Base-by-base conservation (phyloP, 1,284 basidiomycete genomes). In the Puccinia triticina region DNA sequence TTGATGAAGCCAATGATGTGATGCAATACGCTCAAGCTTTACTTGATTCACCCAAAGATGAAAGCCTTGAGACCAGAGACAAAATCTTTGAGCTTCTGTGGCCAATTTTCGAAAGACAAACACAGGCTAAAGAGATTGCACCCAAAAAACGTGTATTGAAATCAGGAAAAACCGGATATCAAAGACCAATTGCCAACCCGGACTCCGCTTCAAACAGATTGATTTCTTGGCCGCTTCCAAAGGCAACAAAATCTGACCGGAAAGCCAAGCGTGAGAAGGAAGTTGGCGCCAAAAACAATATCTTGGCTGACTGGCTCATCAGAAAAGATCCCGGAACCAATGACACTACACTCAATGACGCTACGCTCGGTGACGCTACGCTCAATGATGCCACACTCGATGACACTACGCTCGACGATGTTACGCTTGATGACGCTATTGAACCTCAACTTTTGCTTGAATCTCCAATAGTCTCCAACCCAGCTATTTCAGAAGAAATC, bases 191-290 rank as follows among this genome's bases (percentile, higher is more conserved):
- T 37, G 16, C 18, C 2, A 29, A 67, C 40, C 34, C 34, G 12
- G 3, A 4, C 2, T 67, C 64, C 2, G 4, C 16, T 10, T 67
- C 34, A 37, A 23, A 23, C 16, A 67, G 40, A n/a, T 34, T 48
- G 3, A n/a, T 71, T 18, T 43, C 67, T 40, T 1, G 12, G 26
- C 11, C 67, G 48, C 16, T 71, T 4, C 37, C 67, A 46, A 46
- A 26, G 32, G 7, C 46, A 71, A 71, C 67, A 71, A 71, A 71
- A 71, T 43, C 46, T 50, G n/a, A 71, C 40, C 23, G 32, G 21
- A 7, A 71, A 1, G 26, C 46, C 16, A 71, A 71, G 8, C 26
- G n/a, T 10, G 48, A 29, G n/a, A n/a, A n/a, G n/a, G n/a, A n/a
- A n/a, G n/a, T n/a, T n/a, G n/a, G n/a, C n/a, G n/a, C n/a, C n/a